Percentiles rank a stretch among this genome's conserved stretches.
Conservation (phyloP, 2,329 filamentous ascomycete species). For the Ceratocystis harringtonii region DNA sequence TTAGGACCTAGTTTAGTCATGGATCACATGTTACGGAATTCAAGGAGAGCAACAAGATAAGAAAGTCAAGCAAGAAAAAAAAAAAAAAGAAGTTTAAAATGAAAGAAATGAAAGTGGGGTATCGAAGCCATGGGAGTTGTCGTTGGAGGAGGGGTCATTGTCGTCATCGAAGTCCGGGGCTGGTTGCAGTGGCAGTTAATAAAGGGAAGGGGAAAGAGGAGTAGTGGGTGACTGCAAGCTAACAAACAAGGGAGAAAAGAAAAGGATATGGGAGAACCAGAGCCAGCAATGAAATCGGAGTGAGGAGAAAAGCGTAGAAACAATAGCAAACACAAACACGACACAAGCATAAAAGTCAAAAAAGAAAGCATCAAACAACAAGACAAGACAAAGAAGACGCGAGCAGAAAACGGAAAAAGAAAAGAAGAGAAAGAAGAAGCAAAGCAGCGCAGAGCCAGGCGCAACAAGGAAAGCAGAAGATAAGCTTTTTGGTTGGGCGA, state of each 20-base stretch:
- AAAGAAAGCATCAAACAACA: slow-evolving; percentile 12
- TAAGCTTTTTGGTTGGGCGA: neutral
- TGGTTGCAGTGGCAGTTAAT: slow-evolving; percentile 7
- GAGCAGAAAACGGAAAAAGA: neutral
- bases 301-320: neutral
- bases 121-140: slow-evolving; percentile 17
- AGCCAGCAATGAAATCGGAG: slow-evolving; percentile 5
- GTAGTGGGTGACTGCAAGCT: neutral
- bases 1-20: too few species aligned
- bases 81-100: slow-evolving; percentile 19
- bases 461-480: neutral
- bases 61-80: slow-evolving; percentile 20
- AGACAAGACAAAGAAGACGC: slow-evolving; percentile 9
- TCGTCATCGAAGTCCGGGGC: slow-evolving; percentile 17
- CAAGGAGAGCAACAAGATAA: neutral
- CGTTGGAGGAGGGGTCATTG: slow-evolving; percentile 11
- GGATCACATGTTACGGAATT: too few species aligned
- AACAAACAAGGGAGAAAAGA: neutral
- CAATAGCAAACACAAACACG: slow-evolving; percentile 1
- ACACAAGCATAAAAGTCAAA: slow-evolving; percentile 11
- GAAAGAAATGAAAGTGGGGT: slow-evolving; percentile 16
- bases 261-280: slow-evolving; percentile 5
- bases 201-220: neutral
- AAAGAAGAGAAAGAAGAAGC: neutral
- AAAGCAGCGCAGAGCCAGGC: neutral